Evolutionary conservation across 805 yeast species (phyloP), one percentile per base, ranked within the genome.

Genomic region (Metschnikowia reukaufii): DNA sequence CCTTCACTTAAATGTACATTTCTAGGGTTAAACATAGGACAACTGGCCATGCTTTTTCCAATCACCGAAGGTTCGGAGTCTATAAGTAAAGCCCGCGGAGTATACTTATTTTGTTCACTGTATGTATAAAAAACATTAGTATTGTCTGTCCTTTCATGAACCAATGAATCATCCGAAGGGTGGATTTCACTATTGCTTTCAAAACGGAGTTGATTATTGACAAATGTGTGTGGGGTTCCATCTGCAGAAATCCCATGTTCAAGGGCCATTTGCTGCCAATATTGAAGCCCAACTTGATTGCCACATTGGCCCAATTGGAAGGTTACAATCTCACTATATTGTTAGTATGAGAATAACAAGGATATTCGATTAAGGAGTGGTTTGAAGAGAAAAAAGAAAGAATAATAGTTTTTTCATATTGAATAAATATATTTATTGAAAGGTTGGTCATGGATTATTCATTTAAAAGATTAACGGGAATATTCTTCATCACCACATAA

Each of bases 251-350:
- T 84, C 0, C 95, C 96, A 60, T 92, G 99, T 59, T 92, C 98
- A 23, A 73, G 67, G 36, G 96, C 87, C 45, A 92, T 65, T 63
- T 88, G 96, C 39, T 82, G 76, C 99, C 99, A 94, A 65, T 91
- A 92, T 64, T 86, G 86, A 46, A 87, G 81, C 20, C 97, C 97
- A 1, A 92, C 84, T 63, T 92, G 98, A 67, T 94, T 94, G 48
- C 99, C 99, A 71, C 99, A 94, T 68, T 94, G 99, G 20, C 96
- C 96, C 9, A 82, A 81, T 57, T 85, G 91, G 9, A 86, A 64
- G 1, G 91, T 83, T 34, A 86, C 73, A 2, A 85, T 80, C 63
- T 86, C 90, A 8, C 91, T 70, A 33, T 5, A 5, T 1, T 16
- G 65, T 62, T 65, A 62, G 69, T 64, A 25, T 9, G 12, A 25